Conservation (phyloP, 805 yeast species). For the Ogataea siamensis region DNA sequence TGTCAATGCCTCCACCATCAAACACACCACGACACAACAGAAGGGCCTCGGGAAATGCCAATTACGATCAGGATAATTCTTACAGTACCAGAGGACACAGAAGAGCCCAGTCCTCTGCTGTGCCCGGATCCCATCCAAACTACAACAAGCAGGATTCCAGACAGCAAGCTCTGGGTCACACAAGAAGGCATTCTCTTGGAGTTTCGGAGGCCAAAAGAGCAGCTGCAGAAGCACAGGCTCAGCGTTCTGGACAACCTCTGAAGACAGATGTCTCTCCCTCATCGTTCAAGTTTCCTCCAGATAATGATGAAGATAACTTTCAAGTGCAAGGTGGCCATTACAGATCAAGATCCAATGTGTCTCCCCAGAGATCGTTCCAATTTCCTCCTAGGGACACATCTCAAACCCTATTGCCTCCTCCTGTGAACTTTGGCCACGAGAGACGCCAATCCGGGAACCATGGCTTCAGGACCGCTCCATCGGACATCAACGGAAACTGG, state of each 20-base stretch:
- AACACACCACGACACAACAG: constrained; percentile 33
- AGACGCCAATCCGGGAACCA: constrained; percentile 42
- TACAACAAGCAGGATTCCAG: constrained; percentile 22
- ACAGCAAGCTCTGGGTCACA: constrained; percentile 61
- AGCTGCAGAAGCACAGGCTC: constrained; percentile 88
- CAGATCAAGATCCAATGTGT: constrained; percentile 34
- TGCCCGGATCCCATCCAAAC: constrained; percentile 24
- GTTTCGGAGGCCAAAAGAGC: constrained; percentile 91
- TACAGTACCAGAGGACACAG: constrained; percentile 38
- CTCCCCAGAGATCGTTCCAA: constrained; percentile 55
- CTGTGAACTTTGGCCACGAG: constrained; percentile 48
- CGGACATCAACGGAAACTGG: constrained; percentile 60
- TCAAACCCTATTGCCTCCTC: constrained; percentile 46
- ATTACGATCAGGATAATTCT: constrained; percentile 17
- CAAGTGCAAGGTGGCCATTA: constrained; percentile 19
- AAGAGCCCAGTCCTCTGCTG: constrained; percentile 43
- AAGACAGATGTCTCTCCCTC: constrained; percentile 31
- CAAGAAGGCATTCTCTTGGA: constrained; percentile 89
- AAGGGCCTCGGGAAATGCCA: constrained; percentile 29
- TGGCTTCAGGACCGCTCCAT: constrained; percentile 40
- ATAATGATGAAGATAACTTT: constrained; percentile 19
- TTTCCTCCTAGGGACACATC: constrained; percentile 54
- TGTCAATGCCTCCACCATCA: constrained; percentile 29
- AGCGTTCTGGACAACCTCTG: constrained; percentile 44
- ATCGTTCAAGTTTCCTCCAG: constrained; percentile 57